These are phyloP conservation scores for Penicillium cinerascens DNA, from an alignment of 495 filamentous ascomycete genomes.

Conservation along the genomic window DNA sequence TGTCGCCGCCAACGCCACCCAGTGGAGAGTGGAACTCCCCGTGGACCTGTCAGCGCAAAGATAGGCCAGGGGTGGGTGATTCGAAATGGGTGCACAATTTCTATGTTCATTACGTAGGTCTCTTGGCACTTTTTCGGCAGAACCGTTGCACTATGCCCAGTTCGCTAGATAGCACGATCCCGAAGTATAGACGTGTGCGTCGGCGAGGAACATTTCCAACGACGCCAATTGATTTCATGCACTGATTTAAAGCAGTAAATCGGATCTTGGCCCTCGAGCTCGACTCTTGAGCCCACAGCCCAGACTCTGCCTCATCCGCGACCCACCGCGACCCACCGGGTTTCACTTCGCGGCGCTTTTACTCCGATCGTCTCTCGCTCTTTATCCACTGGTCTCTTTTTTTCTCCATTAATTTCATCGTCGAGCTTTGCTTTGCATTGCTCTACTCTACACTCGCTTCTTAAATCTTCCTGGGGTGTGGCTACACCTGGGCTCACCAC, in stretches of 20 bases:
- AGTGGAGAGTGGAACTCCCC: conserved; percentile 1
- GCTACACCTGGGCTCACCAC: background rate
- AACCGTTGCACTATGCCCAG: background rate
- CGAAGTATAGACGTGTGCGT: background rate
- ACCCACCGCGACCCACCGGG: conserved; percentile 18
- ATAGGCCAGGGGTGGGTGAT: background rate
- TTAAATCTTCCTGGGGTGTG: background rate
- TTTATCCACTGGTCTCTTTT: background rate
- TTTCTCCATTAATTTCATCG: background rate
- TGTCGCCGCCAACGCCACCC: conserved; percentile 11
- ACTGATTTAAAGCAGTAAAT: background rate
- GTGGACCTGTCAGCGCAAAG: background rate
- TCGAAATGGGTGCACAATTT: background rate
- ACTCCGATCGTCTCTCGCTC: background rate
- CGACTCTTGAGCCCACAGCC: background rate
- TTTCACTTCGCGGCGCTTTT: conserved; percentile 5
- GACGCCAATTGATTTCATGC: too few relatives aligned
- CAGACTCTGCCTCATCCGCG: conserved; percentile 6
- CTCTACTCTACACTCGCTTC: background rate
- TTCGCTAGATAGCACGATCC: background rate
- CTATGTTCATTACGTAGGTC: background rate
- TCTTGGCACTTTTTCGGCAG: background rate
- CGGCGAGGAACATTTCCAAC: background rate
- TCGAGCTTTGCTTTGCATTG: background rate
- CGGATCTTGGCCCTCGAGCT: background rate